Base-by-base conservation (phyloP, 2,329 filamentous ascomycete genomes). In the Helminthosporium solani region DNA sequence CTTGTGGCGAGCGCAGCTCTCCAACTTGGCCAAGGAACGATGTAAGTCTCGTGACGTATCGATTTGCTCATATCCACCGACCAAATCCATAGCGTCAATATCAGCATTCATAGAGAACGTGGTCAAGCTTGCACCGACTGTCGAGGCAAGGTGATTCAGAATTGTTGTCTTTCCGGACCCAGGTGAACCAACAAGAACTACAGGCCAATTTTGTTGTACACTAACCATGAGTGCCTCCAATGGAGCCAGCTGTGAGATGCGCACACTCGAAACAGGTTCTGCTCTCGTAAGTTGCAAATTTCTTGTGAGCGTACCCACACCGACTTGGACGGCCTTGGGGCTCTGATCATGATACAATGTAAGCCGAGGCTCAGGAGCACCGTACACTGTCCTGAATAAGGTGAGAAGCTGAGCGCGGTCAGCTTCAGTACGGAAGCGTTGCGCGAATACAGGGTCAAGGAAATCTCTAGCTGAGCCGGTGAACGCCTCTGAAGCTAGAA, bases 51-150 rank as follows among this genome's bases (percentile, higher is more conserved):
- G 81, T 41, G 87, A 78, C 18, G 88, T 84, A 65, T 99, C 94
- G 15, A 89, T 85, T 70, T 99, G 94, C 68, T 99, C 94, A 64
- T 96, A 99, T 0, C 94, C 94, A 61, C 94, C 94, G 46, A 99
- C 89, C 45, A 99, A 82, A 70, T 99, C 94, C 84, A 96, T 96
- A 1, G 92, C 91, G 68, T 99, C 94, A 35, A 96, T 88, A 60
- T 99, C 95, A 6, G 91, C 86, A 64, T 96, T 99, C 72, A 99
- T 83, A 0, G 91, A 85, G 59, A 97, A 88, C 14, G 90, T 87
- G 25, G 91, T 81, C 3, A 97, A 75, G 1, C 83, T 78, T 44
- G 86, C 86, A 19, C 94, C 94, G 33, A 83, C 82, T 19, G 87
- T 73, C 11, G 87, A 85, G n/a, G 94, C 91, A 21, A 96, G 78